phyloP scores from a whole-genome alignment of 2,329 filamentous ascomycete species.

The Ustilaginoidea virens region DNA sequence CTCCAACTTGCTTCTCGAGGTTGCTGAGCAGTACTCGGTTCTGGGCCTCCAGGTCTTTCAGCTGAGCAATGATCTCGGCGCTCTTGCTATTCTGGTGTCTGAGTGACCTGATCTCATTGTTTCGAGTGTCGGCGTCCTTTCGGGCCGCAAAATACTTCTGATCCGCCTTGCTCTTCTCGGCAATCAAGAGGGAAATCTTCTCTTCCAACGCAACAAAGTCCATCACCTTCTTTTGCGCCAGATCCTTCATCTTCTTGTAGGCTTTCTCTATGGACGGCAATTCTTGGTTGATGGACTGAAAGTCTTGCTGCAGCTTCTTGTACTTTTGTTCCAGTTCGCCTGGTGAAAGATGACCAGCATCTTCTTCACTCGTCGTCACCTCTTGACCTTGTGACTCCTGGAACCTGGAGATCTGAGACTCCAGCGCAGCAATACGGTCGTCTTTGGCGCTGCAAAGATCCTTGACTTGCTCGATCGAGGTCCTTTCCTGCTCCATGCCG shows the following conservation, averaged over 20 bases:
- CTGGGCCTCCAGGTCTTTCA: conserved; percentile 79
- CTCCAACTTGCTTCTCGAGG: conserved; percentile 78
- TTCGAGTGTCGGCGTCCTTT: conserved; percentile 79
- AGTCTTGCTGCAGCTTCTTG: conserved; percentile 61
- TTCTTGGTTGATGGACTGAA: conserved; percentile 72
- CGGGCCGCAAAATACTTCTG: conserved; percentile 96
- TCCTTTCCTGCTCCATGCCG: conserved; percentile 59
- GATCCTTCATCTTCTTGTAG: conserved; percentile 73
- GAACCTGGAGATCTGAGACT: conserved; percentile 67
- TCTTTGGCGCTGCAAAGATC: conserved; percentile 69
- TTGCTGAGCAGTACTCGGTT: conserved; percentile 64
- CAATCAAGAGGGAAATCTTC: conserved; percentile 53
- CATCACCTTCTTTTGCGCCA: conserved; percentile 76
- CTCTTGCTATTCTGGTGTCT: conserved; percentile 77
- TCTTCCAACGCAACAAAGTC: conserved; percentile 67
- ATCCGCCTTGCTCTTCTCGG: conserved; percentile 91
- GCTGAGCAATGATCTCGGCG: conserved; percentile 79
- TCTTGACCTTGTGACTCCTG: conserved; percentile 31
- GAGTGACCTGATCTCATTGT: conserved; percentile 63
- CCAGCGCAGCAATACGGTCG: conserved; percentile 64
- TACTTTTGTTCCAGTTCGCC: conserved; percentile 65
- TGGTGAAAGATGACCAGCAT: conserved; percentile 41
- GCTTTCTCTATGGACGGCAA: conserved; percentile 79
- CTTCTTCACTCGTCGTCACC: conserved; percentile 26
- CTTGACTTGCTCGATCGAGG: conserved; percentile 56